Percentiles rank a stretch among this genome's conserved stretches.
phyloP scores from a whole-genome alignment of 306 rosid species.

The Vigna mungo region DNA sequence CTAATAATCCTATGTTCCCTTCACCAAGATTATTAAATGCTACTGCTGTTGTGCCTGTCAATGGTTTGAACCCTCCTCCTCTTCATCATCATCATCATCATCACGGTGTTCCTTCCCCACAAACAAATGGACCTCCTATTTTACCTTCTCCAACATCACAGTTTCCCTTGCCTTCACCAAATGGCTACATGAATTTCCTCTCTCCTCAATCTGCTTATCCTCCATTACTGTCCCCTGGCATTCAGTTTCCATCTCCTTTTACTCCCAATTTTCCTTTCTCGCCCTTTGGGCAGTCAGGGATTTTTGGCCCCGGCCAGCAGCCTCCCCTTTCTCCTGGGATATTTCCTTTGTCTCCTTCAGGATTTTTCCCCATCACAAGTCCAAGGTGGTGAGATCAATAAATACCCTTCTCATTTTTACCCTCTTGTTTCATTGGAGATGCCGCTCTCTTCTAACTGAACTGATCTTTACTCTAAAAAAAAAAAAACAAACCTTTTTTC shows the following conservation, averaged over 20 bases:
- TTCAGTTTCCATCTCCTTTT: slow-evolving; percentile 63
- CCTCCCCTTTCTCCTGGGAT: slow-evolving; percentile 74
- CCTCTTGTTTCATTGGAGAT: slow-evolving; percentile 22
- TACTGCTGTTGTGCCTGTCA: slow-evolving; percentile 42
- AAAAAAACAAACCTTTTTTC: neutral
- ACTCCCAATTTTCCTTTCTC: slow-evolving; percentile 73
- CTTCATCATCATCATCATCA: slow-evolving; percentile 1
- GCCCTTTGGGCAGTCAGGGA: slow-evolving; percentile 67
- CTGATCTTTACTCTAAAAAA: slow-evolving; percentile 38
- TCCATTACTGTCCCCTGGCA: slow-evolving; percentile 69
- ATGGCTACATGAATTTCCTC: slow-evolving; percentile 55
- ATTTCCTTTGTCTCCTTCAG: slow-evolving; percentile 72
- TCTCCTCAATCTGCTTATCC: slow-evolving; percentile 68
- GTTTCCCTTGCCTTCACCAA: slow-evolving; percentile 77
- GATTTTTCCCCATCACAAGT: slow-evolving; percentile 67
- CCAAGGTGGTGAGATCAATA: slow-evolving; percentile 79
- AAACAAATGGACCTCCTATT: slow-evolving; percentile 51
- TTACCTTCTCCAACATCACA: slow-evolving; percentile 79
- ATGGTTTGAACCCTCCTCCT: slow-evolving; percentile 43
- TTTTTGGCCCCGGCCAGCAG: slow-evolving; percentile 79
- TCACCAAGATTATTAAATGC: slow-evolving; percentile 54
- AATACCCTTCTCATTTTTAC: slow-evolving; percentile 42
- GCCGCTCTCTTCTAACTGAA: slow-evolving; percentile 34
- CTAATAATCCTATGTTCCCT: slow-evolving; percentile 54
- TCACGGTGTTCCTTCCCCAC: slow-evolving; percentile 50